Conservation (phyloP, 2,329 filamentous ascomycete species). For the Hypoxylon sp. region DNA sequence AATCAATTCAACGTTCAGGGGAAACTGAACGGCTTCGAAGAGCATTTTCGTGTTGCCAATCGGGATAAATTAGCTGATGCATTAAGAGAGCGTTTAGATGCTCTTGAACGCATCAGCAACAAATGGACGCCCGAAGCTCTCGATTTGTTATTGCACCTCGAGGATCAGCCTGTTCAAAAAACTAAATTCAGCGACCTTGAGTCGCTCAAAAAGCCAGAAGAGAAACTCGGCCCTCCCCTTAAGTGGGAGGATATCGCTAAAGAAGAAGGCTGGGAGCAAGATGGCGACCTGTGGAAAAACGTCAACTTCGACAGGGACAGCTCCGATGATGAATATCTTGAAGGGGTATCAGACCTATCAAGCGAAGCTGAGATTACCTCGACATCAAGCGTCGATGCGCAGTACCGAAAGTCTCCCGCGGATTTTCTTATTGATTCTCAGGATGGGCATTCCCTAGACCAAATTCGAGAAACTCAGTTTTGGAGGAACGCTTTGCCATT, state of each 20-base stretch:
- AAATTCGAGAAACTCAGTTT: conserved; percentile 59
- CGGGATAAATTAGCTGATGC: conserved; percentile 84
- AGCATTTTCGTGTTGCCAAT: conserved; percentile 86
- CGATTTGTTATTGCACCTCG: conserved; percentile 82
- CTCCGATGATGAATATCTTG: conserved; percentile 69
- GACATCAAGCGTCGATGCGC: conserved; percentile 51
- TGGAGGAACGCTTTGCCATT: conserved; percentile 57
- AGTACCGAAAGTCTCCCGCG: conserved; percentile 47
- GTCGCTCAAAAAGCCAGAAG: conserved; percentile 61
- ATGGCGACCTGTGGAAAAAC: conserved; percentile 77
- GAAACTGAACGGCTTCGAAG: conserved; percentile 78
- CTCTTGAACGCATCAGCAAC: conserved; percentile 65
- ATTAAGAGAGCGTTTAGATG: conserved; percentile 68
- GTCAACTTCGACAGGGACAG: conserved; percentile 74
- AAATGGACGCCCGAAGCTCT: conserved; percentile 85
- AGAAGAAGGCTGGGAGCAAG: conserved; percentile 78
- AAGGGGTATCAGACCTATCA: conserved; percentile 55
- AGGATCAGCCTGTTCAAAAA: conserved; percentile 81
- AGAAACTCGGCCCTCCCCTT: conserved; percentile 63
- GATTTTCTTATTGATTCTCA: conserved; percentile 56
- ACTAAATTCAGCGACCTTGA: conserved; percentile 75
- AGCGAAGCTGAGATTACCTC: conserved; percentile 56
- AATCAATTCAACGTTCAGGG: conserved; percentile 81
- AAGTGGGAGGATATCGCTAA: conserved; percentile 84
- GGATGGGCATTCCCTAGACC: conserved; percentile 54